phyloP scores from a whole-genome alignment of 768 basidiomycete genomes.

The Favolaschia claudopus region DNA sequence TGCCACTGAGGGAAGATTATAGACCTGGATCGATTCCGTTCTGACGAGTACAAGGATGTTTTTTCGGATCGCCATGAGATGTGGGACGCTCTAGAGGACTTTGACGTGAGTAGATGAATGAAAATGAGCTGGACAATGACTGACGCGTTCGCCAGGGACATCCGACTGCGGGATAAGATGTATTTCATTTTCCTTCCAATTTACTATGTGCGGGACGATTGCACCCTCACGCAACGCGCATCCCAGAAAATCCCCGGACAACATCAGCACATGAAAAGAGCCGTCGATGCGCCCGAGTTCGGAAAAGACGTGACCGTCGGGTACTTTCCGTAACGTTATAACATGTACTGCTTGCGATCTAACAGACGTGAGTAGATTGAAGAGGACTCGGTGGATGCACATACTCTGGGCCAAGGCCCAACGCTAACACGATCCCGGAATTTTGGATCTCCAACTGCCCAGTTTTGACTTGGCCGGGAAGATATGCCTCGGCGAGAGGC shows the following conservation, averaged over 20 bases:
- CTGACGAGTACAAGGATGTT: neutral
- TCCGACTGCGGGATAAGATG: neutral
- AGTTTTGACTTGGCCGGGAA: constrained; percentile 12
- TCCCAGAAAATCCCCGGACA: constrained; percentile 11
- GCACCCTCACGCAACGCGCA: constrained; percentile 13
- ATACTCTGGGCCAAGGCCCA: constrained; percentile 9
- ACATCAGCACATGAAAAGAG: constrained; percentile 9
- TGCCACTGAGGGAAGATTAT: neutral
- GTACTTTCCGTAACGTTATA: neutral
- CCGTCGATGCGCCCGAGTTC: constrained; percentile 5
- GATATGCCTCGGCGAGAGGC: constrained; percentile 17
- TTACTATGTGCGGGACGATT: constrained; percentile 5
- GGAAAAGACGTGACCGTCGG: neutral
- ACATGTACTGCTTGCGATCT: neutral
- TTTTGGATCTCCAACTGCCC: constrained; percentile 11
- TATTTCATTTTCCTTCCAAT: neutral
- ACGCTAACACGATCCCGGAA: constrained; percentile 10
- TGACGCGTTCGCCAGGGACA: neutral
- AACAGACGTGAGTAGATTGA: too few species aligned
- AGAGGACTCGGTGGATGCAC: neutral
- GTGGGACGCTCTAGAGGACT: constrained; percentile 4
- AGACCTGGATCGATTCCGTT: neutral
- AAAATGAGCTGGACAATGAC: neutral
- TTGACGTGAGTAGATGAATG: neutral
- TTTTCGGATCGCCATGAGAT: constrained; percentile 2